Base-by-base conservation (phyloP, 768 basidiomycete species). In the Lenzites betulinus region DNA sequence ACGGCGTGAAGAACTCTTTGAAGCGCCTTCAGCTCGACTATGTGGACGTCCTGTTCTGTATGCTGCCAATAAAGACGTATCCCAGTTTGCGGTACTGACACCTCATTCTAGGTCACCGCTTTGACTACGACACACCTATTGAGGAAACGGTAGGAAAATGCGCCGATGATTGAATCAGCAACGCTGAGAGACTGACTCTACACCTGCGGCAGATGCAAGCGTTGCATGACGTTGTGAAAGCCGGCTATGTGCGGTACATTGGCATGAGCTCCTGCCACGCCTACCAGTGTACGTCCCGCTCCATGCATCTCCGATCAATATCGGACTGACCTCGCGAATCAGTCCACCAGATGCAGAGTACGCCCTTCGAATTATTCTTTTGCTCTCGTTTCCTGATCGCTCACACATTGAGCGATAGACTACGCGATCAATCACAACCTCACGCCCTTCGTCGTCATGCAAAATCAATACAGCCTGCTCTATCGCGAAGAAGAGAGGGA, bases 401-500 rank as follows among this genome's bases (percentile, higher is more conserved):
- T 33, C 13, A 16, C 16, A 8, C 26, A 8, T 11, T 38, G n/a
- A n/a, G 22, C 39, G 23, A 3, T 54, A 78, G 77, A 75, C 63
- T 80, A 80, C 61, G 78, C 78, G 2, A 72, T 78, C 58, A 61
- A 67, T 18, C 72, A 80, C 65, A 70, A 69, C 20, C 65, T 75
- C 12, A 83, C 81, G 3, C 81, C 80, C 3, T 86, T 87, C 73
- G 81, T 85, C 72, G 81, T 81, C 15, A 86, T 87, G 85, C 83
- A 87, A 70, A 84, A 86, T 70, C 80, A 83, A 65, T 80, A 86
- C 67, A 79, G 69, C 54, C 74, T 83, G 4, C 44, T 83, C 46
- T 86, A 87, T 66, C 79, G 85, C 47, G 86, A 87, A 67, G 85
- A 87, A 65, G 85, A 84, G 64, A 76, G 78, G 13, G 82, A 83